phyloP scores from a whole-genome alignment of 345 rosid species.

The Salix viminalis region DNA sequence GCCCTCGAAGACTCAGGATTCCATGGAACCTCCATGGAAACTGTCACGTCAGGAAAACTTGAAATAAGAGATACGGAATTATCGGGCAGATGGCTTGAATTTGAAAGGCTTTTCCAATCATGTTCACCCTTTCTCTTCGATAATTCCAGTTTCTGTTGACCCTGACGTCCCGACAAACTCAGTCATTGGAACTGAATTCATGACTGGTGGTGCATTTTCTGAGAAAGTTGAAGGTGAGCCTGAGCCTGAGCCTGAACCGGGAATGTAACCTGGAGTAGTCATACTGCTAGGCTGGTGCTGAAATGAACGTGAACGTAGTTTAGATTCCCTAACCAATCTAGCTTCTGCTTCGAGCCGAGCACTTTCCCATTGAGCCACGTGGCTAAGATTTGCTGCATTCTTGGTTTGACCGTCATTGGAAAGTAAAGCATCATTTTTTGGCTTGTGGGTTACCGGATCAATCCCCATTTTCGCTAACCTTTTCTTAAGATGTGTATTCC shows the following conservation, averaged over 20 bases:
- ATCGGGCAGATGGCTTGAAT: slow-evolving; percentile 25
- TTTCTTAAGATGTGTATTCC: slow-evolving; percentile 32
- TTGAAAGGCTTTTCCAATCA: slow-evolving; percentile 48
- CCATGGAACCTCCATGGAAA: slow-evolving; percentile 50
- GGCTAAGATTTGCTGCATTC: slow-evolving; percentile 30
- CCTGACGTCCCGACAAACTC: slow-evolving; percentile 54
- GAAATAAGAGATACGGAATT: slow-evolving; percentile 45
- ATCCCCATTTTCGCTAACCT: slow-evolving; percentile 33
- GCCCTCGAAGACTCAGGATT: slow-evolving; percentile 40
- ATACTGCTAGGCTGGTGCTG: slow-evolving; percentile 25
- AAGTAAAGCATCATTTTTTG: slow-evolving; percentile 19
- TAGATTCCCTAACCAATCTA: slow-evolving; percentile 73
- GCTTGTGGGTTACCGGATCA: slow-evolving; percentile 31
- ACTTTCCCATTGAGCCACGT: slow-evolving; percentile 48
- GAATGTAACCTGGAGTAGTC: slow-evolving; percentile 24
- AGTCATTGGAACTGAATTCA: slow-evolving; percentile 32
- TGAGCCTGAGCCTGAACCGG: slow-evolving; percentile 15
- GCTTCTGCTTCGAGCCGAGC: slow-evolving; percentile 44
- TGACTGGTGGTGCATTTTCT: slow-evolving; percentile 29
- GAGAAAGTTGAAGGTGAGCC: slow-evolving; percentile 33
- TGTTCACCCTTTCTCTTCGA: slow-evolving; percentile 59
- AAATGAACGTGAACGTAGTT: slow-evolving; percentile 55
- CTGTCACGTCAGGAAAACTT: slow-evolving; percentile 38
- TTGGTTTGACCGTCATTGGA: slow-evolving; percentile 22
- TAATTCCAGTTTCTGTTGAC: slow-evolving; percentile 39